Base-by-base conservation (phyloP, 495 filamentous ascomycete species). In the Hypoxylon fragiforme region DNA sequence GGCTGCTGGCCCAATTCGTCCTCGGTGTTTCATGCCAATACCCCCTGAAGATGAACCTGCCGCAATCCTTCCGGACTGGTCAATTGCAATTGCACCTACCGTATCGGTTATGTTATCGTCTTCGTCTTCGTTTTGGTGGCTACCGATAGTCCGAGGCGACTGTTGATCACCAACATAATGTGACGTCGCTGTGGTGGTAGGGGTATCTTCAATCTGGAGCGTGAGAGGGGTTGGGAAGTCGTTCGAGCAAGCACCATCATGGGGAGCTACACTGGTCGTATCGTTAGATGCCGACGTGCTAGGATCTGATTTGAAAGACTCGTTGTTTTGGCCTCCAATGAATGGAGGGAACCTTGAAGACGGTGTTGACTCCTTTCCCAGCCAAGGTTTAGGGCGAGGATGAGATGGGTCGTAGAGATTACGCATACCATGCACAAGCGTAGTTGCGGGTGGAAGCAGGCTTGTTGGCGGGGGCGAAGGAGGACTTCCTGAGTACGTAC, bases 11-110 rank as follows among this genome's bases (percentile, higher is more conserved):
- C 94, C 94, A 62, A 95, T 79, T 35, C 94, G 85, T 18, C 94
- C 94, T 38, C 82, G 80, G 70, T 94, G 91, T 62, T 98, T 98
- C 91, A 98, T 96, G 12, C 95, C 95, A 57, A 97, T 97, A 5
- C 94, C 94, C n/a, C 94, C 94, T 38, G 94, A 98, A 5, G 94
- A 97, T 2, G 95, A 95, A n/a, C 89, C 94, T 7, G 92, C 94
- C 3, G 94, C 95, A 65, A 98, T 96, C 39, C 87, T 86, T 14
- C 94, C 94, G 31, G 77, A 82, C 16, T 75, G 73, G 61, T 98
- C 94, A 51, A 98, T 82, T 34, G 91, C 95, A 59, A 98, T 94
- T 14, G 90, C 95, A 7, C 94, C 94, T 28, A 98, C 89, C 2
- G 94, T 98, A 71, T 98, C 94, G 3, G 86, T 95, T 50, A 98